These are phyloP conservation scores for Iodosphaeria phyllophila DNA, from an alignment of 2,329 filamentous ascomycete species.

Conservation along the genomic window DNA sequence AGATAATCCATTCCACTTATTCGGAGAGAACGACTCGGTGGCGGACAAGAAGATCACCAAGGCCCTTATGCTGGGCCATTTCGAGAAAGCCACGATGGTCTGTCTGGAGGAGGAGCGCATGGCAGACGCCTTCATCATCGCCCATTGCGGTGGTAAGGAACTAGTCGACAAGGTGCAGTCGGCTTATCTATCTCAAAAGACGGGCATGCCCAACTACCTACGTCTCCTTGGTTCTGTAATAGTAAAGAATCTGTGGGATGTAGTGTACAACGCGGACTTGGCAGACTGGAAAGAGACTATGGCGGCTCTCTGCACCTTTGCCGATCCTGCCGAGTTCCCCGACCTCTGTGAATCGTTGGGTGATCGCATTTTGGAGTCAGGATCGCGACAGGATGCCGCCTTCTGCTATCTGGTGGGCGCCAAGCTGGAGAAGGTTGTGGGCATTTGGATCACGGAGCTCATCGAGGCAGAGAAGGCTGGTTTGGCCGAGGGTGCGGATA, in stretches of 20 bases:
- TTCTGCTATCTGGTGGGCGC: conserved; percentile 95
- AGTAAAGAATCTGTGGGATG: conserved; percentile 92
- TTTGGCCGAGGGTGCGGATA: conserved; percentile 52
- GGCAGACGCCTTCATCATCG: conserved; percentile 94
- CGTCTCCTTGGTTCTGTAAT: conserved; percentile 82
- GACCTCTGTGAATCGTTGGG: conserved; percentile 90
- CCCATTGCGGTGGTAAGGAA: conserved; percentile 86
- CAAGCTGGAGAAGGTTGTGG: conserved; percentile 91
- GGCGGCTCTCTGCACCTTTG: conserved; percentile 90
- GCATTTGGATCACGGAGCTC: conserved; percentile 83
- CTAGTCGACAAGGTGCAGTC: conserved; percentile 88
- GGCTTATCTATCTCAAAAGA: conserved; percentile 72
- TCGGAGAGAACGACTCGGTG: conserved; percentile 64
- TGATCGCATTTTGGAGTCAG: conserved; percentile 69
- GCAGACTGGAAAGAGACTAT: conserved; percentile 94
- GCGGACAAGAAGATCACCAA: conserved; percentile 77
- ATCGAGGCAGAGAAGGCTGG: conserved; percentile 65
- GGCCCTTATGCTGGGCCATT: conserved; percentile 76
- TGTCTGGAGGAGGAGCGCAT: conserved; percentile 78
- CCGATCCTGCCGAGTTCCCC: conserved; percentile 75
- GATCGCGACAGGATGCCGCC: conserved; percentile 70
- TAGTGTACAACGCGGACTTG: conserved; percentile 90
- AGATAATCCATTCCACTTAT: conserved; percentile 84
- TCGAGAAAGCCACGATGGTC: conserved; percentile 74
- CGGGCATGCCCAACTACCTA: conserved; percentile 74